Conservation (phyloP, 148 eudicot genomes). For the Camellia japonica region DNA sequence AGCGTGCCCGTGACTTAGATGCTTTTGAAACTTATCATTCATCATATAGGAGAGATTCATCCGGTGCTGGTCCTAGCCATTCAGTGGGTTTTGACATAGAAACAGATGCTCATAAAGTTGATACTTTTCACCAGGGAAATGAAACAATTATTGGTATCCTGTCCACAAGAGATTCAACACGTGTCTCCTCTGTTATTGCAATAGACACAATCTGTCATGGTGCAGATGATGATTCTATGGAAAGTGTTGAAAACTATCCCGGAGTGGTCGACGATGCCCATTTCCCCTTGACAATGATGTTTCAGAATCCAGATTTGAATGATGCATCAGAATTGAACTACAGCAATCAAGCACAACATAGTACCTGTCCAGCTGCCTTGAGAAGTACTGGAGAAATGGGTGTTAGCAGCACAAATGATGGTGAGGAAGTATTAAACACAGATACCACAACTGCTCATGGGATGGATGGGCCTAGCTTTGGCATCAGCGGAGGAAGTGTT, state of each 20-base stretch:
- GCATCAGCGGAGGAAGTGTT: slow-evolving; percentile 96
- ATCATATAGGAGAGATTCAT: slow-evolving; percentile 58
- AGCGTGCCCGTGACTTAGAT: slow-evolving; percentile 65
- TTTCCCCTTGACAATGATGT: slow-evolving; percentile 50
- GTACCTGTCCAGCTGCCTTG: slow-evolving; percentile 67
- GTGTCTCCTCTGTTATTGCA: slow-evolving; percentile 92
- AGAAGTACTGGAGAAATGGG: slow-evolving; percentile 82
- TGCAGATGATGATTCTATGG: slow-evolving; percentile 89
- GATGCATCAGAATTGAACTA: slow-evolving; percentile 86
- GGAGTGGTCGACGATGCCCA: slow-evolving; percentile 71
- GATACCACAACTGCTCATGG: slow-evolving; percentile 77
- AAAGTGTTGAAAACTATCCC: slow-evolving; percentile 94
- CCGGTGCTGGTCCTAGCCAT: slow-evolving; percentile 95
- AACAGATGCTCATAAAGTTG: slow-evolving; percentile 49
- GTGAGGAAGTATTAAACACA: slow-evolving; percentile 88
- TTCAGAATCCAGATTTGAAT: slow-evolving; percentile 54
- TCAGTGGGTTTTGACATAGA: slow-evolving; percentile 64
- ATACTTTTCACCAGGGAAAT: slow-evolving; percentile 38
- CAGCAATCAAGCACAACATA: slow-evolving; percentile 90
- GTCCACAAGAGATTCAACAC: slow-evolving; percentile 70
- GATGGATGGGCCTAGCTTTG: slow-evolving; percentile 83
- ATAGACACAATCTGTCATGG: slow-evolving; percentile 77
- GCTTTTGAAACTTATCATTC: slow-evolving; percentile 54
- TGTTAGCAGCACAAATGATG: slow-evolving; percentile 89
- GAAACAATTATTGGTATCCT: slow-evolving; percentile 51